Conservation (phyloP, 768 basidiomycete species). For the Candolleomyces aberdarensis region DNA sequence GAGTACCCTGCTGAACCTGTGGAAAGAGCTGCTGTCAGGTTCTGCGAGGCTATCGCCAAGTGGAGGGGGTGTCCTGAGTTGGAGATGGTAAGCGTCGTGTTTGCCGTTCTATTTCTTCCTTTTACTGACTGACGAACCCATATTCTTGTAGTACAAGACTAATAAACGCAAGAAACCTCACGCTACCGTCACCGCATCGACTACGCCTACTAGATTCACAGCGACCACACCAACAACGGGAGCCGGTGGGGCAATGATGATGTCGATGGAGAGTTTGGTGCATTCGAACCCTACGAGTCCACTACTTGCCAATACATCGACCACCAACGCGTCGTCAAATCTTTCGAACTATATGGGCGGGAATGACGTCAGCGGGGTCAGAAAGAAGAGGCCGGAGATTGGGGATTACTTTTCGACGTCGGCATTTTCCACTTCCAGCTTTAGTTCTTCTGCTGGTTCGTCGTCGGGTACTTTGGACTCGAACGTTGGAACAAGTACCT, state of each 20-base stretch:
- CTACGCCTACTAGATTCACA: not conserved
- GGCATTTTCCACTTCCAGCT: not conserved
- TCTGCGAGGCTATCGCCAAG: conserved; percentile 76
- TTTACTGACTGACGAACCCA: conserved; percentile 17
- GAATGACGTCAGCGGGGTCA: not conserved
- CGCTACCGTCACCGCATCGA: conserved; percentile 28
- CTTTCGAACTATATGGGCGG: not conserved
- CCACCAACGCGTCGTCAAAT: too few relatives aligned
- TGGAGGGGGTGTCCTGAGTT: conserved; percentile 88
- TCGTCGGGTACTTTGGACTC: too few relatives aligned
- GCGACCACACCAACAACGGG: too few relatives aligned
- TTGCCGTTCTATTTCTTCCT: conserved; percentile 5
- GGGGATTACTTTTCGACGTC: not conserved
- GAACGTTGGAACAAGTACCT: too few relatives aligned
- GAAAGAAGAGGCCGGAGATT: not conserved
- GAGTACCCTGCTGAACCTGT: conserved; percentile 80
- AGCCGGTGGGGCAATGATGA: conserved; percentile 18
- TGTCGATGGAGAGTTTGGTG: conserved; percentile 65
- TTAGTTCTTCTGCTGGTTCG: too few relatives aligned
- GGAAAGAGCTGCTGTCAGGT: conserved; percentile 73
- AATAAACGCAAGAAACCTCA: conserved; percentile 19
- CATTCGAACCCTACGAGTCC: conserved; percentile 71
- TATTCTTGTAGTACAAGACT: conserved; percentile 54
- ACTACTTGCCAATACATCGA: conserved; percentile 20
- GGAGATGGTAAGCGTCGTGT: conserved; percentile 53